Base-by-base conservation (phyloP, 1,284 basidiomycete genomes). In the Peniophora sp. region DNA sequence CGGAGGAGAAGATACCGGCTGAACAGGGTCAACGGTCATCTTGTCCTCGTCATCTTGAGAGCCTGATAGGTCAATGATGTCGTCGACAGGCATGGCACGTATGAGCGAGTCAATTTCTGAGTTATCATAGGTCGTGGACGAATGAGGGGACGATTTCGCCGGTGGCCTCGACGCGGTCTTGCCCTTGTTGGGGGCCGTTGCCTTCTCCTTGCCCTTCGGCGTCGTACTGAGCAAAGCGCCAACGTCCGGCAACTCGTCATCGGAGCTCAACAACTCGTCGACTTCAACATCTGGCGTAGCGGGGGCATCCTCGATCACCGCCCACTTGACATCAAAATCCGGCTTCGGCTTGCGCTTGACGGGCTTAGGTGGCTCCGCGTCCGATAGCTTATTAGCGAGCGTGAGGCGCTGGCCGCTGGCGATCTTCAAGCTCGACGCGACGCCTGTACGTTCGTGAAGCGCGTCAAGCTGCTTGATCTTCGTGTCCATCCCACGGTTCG, bases 321-420 rank as follows among this genome's bases (percentile, higher is more conserved):
- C 62, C 47, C 84, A 73, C 47, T 78, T 65, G n/a, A 84, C 54
- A 52, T 79, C 69, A 55, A 82, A 82, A 53, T 77, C 68, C 8
- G 74, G 73, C 11, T 56, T 52, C 9, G 63, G 48, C 52, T 67
- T 73, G 17, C 27, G 55, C 59, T 59, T 66, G 71, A 52, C 57
- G 60, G 27, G 51, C 47, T 24, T 55, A 17, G 47, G 24, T 24
- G 47, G 48, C 32, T 53, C 52, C 37, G 18, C 18, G 37, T 41
- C 37, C 18, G 22, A 43, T 22, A 24, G 47, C 24, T 17, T 45
- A 15, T 20, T 24, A 20, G 51, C 54, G 44, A 36, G 52, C 47
- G 11, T 67, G 58, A 79, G 62, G 23, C 76, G 72, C 53, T 64
- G 65, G n/a, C 72, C 70, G 35, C 69, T 61, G 3, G 64, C 58